Evolutionary conservation across 208 protist species (phyloP).

Genomic region (Crithidia sp.): DNA sequence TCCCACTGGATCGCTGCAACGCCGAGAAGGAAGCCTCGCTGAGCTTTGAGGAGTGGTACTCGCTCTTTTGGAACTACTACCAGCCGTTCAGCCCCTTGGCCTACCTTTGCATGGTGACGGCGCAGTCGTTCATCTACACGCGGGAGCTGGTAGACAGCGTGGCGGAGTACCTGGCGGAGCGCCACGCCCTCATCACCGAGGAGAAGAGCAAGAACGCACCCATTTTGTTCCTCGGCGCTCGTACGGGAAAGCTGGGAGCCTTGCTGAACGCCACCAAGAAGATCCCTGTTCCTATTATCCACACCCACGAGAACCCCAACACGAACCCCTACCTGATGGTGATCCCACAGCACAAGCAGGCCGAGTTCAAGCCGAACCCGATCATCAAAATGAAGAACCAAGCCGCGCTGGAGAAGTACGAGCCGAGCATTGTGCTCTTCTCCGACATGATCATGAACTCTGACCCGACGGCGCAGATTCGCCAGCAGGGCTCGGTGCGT

Average conservation of each 20-base stretch:
- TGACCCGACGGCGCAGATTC: constrained; percentile 76
- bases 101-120: constrained; percentile 84
- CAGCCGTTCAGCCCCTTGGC: constrained; percentile 77
- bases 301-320: constrained; percentile 84
- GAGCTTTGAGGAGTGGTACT: constrained; percentile 88
- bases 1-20: constrained; percentile 81
- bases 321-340: constrained; percentile 87
- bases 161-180: constrained; percentile 79
- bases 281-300: constrained; percentile 79
- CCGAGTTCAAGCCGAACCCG: constrained; percentile 81
- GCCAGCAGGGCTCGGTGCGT: constrained; percentile 78
- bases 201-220: constrained; percentile 68
- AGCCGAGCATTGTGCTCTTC: constrained; percentile 82
- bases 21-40: constrained; percentile 58
- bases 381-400: constrained; percentile 85
- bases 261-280: constrained; percentile 80
- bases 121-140: constrained; percentile 69
- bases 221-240: constrained; percentile 83
- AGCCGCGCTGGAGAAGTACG: constrained; percentile 85
- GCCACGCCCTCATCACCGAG: constrained; percentile 71
- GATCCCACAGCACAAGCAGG: constrained; percentile 83
- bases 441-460: constrained; percentile 87
- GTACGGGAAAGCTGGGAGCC: constrained; percentile 77
- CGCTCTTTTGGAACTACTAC: constrained; percentile 92
- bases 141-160: constrained; percentile 76